Evolutionary conservation across 257 asterid species (phyloP), one percentile per base, ranked within the genome.

Genomic region (Ocimum tenuiflorum): DNA sequence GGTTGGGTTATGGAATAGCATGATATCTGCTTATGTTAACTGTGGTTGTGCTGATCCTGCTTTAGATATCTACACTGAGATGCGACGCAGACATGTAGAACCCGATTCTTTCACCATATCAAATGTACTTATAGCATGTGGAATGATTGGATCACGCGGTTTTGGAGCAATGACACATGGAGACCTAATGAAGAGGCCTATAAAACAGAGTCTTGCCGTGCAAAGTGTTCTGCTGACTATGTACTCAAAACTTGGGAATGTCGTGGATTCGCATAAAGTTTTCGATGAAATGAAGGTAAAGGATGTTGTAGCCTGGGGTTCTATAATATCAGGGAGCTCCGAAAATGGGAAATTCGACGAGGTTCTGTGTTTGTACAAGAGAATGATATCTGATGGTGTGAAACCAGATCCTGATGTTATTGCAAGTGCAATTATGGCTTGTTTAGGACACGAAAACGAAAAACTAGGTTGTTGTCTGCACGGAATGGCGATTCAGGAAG

Each of bases 301-400:
- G 73, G 99, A 89, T 70, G 69, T 81, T 38, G 82, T 92, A 45
- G 91, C 96, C 41, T 92, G 97, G 97, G 95, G 97, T 7, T 85
- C 94, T 39, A 83, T 89, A 74, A 79, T 92, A 63, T 84, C 87
- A 9, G 91, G 86, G 41, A 78, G 54, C 69, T 65, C 67, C 59
- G 91, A 87, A 49, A 77, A 84, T 74, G 67, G 48, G 80, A 77
- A 73, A 61, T 80, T 79, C 39, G 43, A 67, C 33, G 80, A 84
- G 63, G 96, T 83, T 13, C 47, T 87, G 17, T 63, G 65, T 68
- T 78, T 86, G 45, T 92, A 47, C 69, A 81, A 78, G 65, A 63
- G 64, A 61, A 86, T 89, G 95, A 78, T 69, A 31, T 64, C 24
- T 9, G 79, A 73, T 52, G 85, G 82, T 17, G 63, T 83, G 76